Base-by-base conservation (phyloP, 2,329 filamentous ascomycete genomes). In the Penicillium sp. region DNA sequence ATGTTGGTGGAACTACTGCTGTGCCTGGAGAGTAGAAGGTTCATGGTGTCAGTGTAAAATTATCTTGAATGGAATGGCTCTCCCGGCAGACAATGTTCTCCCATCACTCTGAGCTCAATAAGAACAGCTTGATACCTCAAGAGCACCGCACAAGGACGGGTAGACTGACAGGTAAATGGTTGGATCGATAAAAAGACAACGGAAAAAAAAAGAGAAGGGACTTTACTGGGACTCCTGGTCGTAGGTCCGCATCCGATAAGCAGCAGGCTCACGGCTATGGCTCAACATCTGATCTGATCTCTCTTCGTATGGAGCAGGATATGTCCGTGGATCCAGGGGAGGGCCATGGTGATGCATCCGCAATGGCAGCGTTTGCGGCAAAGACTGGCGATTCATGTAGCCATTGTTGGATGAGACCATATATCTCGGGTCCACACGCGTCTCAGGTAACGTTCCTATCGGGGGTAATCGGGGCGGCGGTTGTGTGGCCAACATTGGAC, bases 201-300 rank as follows among this genome's bases (percentile, higher is more conserved):
- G 31, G 13, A 21, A 40, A 31, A 53, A 56, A 49, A 45, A 50
- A 60, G 63, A 47, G 48, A 51, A 65, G 59, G 62, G 52, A 61
- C 61, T 65, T 69, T 71, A 71, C 69, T 68, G 66, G 54, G 68
- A 71, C 44, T 71, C 69, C 60, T 66, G 50, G 54, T 71, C 69
- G 56, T 63, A 64, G 46, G 62, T 53, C 50, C 64, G 63, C 49
- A 59, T 57, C 23, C 36, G 54, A 51, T 65, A 64, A 54, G 61
- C 56, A 48, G 64, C 59, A 48, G 62, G 66, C 21, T 63, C 65
- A 40, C 63, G 62, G 34, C 60, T 53, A 48, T 63, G 61, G 52
- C 48, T 55, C 37, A 52, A 19, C 24, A 54, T 51, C 13, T 63
- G 51, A 51, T 37, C 66, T 36, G 58, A 53, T 46, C 55, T 52